phyloP scores from a whole-genome alignment of 169 alveolate genomes.

The Cystoisospora suis region DNA sequence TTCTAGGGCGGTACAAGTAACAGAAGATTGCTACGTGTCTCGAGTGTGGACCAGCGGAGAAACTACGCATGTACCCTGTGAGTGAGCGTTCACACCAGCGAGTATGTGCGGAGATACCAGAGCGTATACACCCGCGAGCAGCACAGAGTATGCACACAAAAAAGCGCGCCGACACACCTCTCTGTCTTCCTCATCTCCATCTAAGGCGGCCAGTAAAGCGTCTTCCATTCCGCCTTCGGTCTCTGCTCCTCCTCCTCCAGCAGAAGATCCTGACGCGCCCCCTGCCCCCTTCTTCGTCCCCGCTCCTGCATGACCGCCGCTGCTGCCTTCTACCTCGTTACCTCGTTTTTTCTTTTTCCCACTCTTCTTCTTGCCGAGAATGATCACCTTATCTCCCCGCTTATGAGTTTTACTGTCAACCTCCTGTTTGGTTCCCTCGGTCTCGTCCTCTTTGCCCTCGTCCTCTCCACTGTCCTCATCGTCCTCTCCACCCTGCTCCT shows the following conservation, averaged over 20 bases:
- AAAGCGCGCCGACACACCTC: no score
- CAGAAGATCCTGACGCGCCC: constrained; percentile 40
- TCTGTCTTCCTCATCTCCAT: constrained; percentile 66
- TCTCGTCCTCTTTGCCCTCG: neutral
- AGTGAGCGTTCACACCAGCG: neutral
- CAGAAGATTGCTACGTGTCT: no score
- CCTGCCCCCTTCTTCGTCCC: constrained; percentile 43
- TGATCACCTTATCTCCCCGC: neutral
- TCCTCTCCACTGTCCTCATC: neutral
- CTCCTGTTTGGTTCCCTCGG: neutral
- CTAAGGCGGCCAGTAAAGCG: constrained; percentile 64
- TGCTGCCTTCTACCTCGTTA: constrained; percentile 23
- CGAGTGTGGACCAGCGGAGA: no score
- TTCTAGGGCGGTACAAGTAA: no score
- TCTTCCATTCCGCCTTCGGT: constrained; percentile 46
- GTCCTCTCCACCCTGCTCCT: constrained; percentile 41
- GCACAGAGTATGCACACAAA: no score
- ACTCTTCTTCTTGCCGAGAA: neutral
- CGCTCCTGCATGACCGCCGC: constrained; percentile 35
- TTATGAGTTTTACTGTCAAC: neutral
- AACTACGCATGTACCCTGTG: no score
- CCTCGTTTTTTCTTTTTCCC: neutral
- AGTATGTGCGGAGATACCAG: neutral
- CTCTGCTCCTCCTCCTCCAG: constrained; percentile 51
- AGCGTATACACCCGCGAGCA: no score